Percentiles rank a stretch among this genome's conserved stretches.
Conservation (phyloP, 2,329 filamentous ascomycete species). For the Diaporthe eres region DNA sequence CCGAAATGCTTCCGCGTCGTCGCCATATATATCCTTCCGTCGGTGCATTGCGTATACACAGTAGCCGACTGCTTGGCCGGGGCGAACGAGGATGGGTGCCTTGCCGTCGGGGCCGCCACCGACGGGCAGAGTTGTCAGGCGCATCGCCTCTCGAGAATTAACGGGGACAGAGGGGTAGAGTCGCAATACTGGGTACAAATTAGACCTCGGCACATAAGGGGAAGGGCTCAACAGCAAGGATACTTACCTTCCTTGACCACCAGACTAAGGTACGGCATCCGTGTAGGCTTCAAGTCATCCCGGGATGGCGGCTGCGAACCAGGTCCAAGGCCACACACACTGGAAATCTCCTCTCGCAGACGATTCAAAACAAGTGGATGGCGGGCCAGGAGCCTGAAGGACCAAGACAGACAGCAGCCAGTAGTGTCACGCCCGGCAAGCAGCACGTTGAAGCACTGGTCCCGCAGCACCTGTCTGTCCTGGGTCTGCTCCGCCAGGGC, state of each 20-base stretch:
- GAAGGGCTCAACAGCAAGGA: no score
- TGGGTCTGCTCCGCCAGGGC: slow-evolving; percentile 13
- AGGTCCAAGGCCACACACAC: slow-evolving; percentile 40
- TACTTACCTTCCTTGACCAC: slow-evolving; percentile 42
- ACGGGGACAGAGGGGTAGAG: slow-evolving; percentile 53
- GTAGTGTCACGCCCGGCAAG: slow-evolving; percentile 47
- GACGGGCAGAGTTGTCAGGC: slow-evolving; percentile 51
- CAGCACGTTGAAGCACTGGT: slow-evolving; percentile 46
- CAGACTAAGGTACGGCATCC: slow-evolving; percentile 44
- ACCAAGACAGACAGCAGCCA: slow-evolving; percentile 46
- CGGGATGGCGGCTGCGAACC: slow-evolving; percentile 40
- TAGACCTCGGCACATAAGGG: background rate
- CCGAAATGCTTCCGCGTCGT: slow-evolving; percentile 52
- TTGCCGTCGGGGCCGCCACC: slow-evolving; percentile 54
- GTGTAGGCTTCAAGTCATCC: slow-evolving; percentile 41
- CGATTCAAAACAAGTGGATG: slow-evolving; percentile 43
- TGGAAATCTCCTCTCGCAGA: slow-evolving; percentile 43
- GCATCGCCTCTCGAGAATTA: slow-evolving; percentile 50
- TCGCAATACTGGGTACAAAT: slow-evolving; percentile 45
- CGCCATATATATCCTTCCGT: slow-evolving; percentile 53
- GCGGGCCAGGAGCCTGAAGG: slow-evolving; percentile 46
- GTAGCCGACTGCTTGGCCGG: slow-evolving; percentile 49
- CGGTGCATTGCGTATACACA: slow-evolving; percentile 51
- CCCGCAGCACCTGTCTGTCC: slow-evolving; percentile 41
- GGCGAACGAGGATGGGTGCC: slow-evolving; percentile 49